Percentiles rank a stretch among this genome's conserved stretches.
phyloP scores from a whole-genome alignment of 1,284 basidiomycete species.

The Ceratobasidium sp. region DNA sequence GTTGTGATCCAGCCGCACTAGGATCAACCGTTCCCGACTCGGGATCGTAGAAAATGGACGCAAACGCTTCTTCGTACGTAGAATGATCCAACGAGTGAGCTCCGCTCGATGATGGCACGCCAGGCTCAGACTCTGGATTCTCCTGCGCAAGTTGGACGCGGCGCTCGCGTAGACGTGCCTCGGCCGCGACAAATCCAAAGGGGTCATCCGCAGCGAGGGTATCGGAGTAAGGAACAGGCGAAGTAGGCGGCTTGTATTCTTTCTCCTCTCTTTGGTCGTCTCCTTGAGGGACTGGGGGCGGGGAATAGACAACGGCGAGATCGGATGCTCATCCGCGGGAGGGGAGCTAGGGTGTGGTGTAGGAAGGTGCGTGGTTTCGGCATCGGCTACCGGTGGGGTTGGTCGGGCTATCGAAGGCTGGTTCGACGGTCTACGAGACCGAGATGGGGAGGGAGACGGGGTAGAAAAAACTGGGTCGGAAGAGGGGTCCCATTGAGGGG shows the following conservation, averaged over 20 bases:
- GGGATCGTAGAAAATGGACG: conserved; percentile 14
- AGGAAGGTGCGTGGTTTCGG: background rate
- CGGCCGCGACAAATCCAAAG: conserved; percentile 26
- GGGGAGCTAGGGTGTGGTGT: conserved; percentile 8
- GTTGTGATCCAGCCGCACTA: background rate
- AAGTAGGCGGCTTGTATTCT: conserved; percentile 21
- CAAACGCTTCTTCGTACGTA: conserved; percentile 26
- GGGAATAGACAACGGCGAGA: background rate
- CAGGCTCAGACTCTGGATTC: background rate
- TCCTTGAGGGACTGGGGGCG: background rate
- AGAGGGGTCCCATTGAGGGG: conserved; percentile 14
- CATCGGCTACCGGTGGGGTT: background rate
- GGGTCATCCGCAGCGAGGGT: conserved; percentile 22
- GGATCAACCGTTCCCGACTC: background rate
- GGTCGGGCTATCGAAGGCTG: background rate
- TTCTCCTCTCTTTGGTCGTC: background rate
- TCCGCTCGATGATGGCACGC: conserved; percentile 15
- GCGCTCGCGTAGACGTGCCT: conserved; percentile 14
- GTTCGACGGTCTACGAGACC: conserved; percentile 14
- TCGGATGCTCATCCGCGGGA: conserved; percentile 1
- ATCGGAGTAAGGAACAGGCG: conserved; percentile 26
- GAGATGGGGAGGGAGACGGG: conserved; percentile 22
- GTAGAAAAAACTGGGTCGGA: conserved; percentile 2
- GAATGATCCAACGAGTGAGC: conserved; percentile 7
- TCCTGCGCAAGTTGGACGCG: background rate